A percentile compares a stretch with the other conserved stretches of the same genome.
These are phyloP conservation scores for Boletus holoroseus DNA, from an alignment of 1,284 basidiomycete genomes.

Conservation along the genomic window DNA sequence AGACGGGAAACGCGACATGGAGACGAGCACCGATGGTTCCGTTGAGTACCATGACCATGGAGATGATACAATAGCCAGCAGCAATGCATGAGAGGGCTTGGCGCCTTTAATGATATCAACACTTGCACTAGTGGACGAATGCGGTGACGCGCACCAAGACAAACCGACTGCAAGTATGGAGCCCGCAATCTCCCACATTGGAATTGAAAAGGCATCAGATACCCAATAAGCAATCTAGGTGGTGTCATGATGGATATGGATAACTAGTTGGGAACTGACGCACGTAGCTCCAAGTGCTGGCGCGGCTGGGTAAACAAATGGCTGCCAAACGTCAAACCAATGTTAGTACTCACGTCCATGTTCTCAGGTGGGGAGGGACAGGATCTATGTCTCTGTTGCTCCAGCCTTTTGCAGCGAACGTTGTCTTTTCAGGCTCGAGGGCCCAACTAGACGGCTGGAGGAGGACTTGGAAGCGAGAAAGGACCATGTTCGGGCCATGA, in stretches of 20 bases:
- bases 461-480: conserved; percentile 6
- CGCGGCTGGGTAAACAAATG: background rate
- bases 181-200: conserved; percentile 42
- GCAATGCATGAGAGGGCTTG: conserved; percentile 50
- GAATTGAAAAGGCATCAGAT: conserved; percentile 40
- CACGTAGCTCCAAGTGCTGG: conserved; percentile 30
- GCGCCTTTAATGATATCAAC: conserved; percentile 31
- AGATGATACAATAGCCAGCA: conserved; percentile 43
- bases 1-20: conserved; percentile 57
- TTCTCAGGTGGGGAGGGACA: conserved; percentile 50
- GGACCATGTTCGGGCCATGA: background rate
- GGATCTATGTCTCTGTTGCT: conserved; percentile 75
- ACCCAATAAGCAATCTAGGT: conserved; percentile 29
- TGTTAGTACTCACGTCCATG: conserved; percentile 44
- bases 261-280: conserved; percentile 1
- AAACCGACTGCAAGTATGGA: conserved; percentile 50
- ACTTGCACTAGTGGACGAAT: background rate
- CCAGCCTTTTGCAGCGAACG: conserved; percentile 49
- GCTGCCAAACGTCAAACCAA: background rate
- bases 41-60: conserved; percentile 45
- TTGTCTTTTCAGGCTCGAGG: conserved; percentile 43
- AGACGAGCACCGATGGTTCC: conserved; percentile 55
- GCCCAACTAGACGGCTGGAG: conserved; percentile 32
- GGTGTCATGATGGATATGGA: background rate
- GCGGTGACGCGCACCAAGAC: conserved; percentile 39